Evolutionary conservation across 495 filamentous ascomycete genomes (phyloP), one percentile per base, ranked within the genome.

Genomic region (Podospora conica): DNA sequence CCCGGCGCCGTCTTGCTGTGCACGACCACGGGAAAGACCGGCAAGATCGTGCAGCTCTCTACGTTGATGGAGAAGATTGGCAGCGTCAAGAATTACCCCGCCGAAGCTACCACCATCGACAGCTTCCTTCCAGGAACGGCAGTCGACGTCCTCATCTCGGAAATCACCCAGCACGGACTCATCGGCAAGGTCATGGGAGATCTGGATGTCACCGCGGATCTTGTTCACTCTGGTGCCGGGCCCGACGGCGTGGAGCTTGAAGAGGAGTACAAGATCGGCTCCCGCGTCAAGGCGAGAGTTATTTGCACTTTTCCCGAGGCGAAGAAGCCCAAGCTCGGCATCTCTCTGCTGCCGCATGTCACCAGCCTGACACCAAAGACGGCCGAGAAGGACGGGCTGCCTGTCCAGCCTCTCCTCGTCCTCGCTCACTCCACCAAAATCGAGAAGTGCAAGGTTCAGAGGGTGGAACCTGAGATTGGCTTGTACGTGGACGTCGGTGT

Each of bases 171-270:
- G 28, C 77, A 81, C 54, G 84, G 85, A 7, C 73, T 87, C 60
- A 68, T 78, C 20, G 95, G 95, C 64, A 96, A 97, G 74, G 84
- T 97, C 28, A 96, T 97, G 90, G 95, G 95, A 9, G 84, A 90
- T 76, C 75, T 98, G 61, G 90, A 96, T 77, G 88, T 90, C 11
- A 96, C 92, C 12, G 91, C 92, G 7, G 95, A 98, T 74, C 72
- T 95, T 23, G 85, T 97, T 24, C 95, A 98, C 71, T 94, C 91
- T 18, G 91, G 92, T 33, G 87, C 85, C 58, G 86, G 86, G 15
- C 86, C 82, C 68, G 75, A 75, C 24, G 84, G 82, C 60, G 80
- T 86, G 56, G 87, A 91, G 65, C 72, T 96, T 54, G 85, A 84
- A 66, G 87, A 87, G 22, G 89, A 89, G 74, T 88, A 88, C 80